These are phyloP conservation scores for Pestalotiopsis sp. DNA, from an alignment of 2,329 filamentous ascomycete genomes.

Conservation along the genomic window DNA sequence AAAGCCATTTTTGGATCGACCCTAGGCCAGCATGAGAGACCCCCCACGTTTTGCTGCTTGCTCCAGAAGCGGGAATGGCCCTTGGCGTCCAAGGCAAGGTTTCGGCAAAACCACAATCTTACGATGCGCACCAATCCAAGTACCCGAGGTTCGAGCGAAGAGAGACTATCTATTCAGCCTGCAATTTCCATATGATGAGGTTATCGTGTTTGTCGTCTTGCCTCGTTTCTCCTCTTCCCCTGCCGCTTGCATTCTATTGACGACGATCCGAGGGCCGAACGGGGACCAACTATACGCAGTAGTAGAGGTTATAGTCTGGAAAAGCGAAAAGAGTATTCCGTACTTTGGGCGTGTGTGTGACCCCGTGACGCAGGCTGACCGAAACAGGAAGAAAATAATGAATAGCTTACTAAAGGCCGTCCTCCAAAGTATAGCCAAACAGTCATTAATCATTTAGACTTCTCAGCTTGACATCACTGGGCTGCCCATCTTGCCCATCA, in stretches of 20 bases:
- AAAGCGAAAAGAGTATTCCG: not conserved
- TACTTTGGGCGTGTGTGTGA: not conserved
- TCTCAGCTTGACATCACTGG: slow-evolving; percentile 10
- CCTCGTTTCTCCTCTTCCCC: not conserved
- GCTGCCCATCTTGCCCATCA: not conserved
- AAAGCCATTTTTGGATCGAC: slow-evolving; percentile 6
- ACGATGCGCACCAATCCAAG: slow-evolving; percentile 1
- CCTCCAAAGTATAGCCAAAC: not conserved
- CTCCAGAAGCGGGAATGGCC: slow-evolving; percentile 3
- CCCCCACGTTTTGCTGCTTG: slow-evolving; percentile 1
- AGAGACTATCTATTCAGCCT: not conserved
- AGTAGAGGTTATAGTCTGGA: not conserved
- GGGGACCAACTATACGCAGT: not conserved
- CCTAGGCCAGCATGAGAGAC: not conserved
- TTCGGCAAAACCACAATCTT: slow-evolving; percentile 7
- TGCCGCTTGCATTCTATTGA: not conserved
- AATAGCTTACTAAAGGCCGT: not conserved
- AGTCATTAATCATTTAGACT: not conserved
- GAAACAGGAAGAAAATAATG: not conserved
- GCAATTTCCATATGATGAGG: not conserved
- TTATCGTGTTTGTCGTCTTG: not conserved
- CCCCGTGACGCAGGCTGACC: not conserved
- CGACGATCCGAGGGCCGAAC: not conserved
- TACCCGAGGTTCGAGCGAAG: slow-evolving; percentile 1
- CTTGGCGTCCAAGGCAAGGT: slow-evolving; percentile 3